Percentiles rank a stretch among this genome's conserved stretches.
Evolutionary conservation across 2,329 filamentous ascomycete species (phyloP).

Genomic region (Ceratocystis harringtonii): DNA sequence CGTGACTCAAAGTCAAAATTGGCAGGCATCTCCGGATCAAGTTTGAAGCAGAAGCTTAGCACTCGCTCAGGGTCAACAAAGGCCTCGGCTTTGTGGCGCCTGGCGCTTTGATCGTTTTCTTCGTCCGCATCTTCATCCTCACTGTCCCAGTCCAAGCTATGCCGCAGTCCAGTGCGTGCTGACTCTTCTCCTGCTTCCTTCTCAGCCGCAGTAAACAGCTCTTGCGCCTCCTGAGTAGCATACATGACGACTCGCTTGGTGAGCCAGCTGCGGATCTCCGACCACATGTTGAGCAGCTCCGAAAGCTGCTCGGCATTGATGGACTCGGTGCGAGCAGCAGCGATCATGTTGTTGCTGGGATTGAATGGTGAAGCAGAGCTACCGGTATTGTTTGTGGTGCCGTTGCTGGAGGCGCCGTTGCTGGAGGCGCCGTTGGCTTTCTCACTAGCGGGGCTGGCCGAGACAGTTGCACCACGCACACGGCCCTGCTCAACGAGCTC

Average conservation of each 20-base stretch:
- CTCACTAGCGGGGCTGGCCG: not conserved
- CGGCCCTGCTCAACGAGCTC: constrained; percentile 53
- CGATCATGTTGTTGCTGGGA: constrained; percentile 18
- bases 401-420: constrained; percentile 13
- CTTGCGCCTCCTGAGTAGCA: constrained; percentile 32
- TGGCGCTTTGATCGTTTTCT: constrained; percentile 27
- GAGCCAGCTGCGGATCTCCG: constrained; percentile 30
- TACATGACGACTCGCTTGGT: constrained; percentile 29
- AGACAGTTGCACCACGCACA: constrained; percentile 5
- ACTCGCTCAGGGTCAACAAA: constrained; percentile 33
- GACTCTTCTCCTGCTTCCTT: constrained; percentile 48
- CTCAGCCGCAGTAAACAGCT: constrained; percentile 60
- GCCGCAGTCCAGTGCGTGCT: constrained; percentile 55
- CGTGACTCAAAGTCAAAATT: constrained; percentile 30
- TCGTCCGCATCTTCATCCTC: constrained; percentile 46
- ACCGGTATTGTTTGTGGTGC: not conserved
- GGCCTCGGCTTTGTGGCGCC: constrained; percentile 13
- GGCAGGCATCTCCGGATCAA: constrained; percentile 31
- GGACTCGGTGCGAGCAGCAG: constrained; percentile 19
- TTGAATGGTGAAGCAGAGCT: constrained; percentile 5
- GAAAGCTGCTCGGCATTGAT: constrained; percentile 32
- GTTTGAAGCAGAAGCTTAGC: constrained; percentile 32
- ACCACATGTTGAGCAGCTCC: constrained; percentile 42
- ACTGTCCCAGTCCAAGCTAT: constrained; percentile 36
- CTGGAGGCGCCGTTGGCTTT: constrained; percentile 20